Percentiles rank a stretch among this genome's conserved stretches.
phyloP scores from a whole-genome alignment of 2,329 filamentous ascomycete species.

The Fusarium secorum region DNA sequence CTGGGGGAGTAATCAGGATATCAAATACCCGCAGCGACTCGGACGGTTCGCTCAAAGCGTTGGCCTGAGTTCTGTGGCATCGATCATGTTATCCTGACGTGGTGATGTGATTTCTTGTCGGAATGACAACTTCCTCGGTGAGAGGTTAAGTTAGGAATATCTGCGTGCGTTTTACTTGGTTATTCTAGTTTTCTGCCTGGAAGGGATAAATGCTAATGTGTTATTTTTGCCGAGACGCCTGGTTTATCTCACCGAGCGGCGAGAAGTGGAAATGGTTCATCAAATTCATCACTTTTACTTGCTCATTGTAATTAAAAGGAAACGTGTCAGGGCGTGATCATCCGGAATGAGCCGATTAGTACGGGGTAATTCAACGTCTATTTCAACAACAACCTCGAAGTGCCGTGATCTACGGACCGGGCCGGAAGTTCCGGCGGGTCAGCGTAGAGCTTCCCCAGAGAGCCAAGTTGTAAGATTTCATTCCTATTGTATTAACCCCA shows the following conservation, averaged over 20 bases:
- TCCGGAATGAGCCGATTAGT: background rate
- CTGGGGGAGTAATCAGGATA: background rate
- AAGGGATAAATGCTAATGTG: no score
- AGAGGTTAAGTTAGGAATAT: background rate
- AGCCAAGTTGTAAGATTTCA: background rate
- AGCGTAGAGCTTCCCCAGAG: background rate
- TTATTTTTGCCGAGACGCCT: no score
- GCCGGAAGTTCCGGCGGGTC: background rate
- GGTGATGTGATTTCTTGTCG: background rate
- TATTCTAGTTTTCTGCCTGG: no score
- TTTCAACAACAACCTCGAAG: background rate
- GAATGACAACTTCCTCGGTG: background rate
- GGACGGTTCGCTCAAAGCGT: background rate
- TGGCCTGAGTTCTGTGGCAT: background rate
- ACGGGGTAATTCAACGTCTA: background rate
- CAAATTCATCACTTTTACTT: background rate
- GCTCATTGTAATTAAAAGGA: background rate
- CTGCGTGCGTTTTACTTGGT: background rate
- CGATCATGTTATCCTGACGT: no score
- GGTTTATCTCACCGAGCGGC: no score
- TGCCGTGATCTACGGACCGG: background rate
- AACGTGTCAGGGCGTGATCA: background rate
- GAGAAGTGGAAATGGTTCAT: no score
- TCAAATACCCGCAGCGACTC: background rate
- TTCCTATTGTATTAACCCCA: background rate